Base-by-base conservation (phyloP, 2,329 filamentous ascomycete species). In the Endothia cerciana region DNA sequence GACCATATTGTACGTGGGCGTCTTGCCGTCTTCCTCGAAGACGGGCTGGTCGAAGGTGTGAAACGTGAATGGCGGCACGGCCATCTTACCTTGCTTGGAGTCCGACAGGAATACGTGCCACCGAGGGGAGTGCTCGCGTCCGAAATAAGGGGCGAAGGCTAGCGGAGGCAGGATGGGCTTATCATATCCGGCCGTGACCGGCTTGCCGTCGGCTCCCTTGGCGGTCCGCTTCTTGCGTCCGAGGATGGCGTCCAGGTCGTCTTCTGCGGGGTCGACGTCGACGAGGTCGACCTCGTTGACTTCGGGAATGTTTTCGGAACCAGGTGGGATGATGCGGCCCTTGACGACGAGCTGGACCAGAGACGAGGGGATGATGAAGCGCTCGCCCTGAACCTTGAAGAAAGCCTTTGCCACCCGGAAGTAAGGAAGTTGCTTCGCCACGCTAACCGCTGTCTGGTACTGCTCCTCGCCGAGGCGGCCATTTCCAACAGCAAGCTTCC, bases 321-420 rank as follows among this genome's bases (percentile, higher is more conserved):
- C 94, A 4, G 95, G 94, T 6, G 95, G 95, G 58, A 98, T 89
- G 74, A 98, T 91, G 64, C 95, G 93, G 40, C 91, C 93, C 82
- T 99, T 99, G 76, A 99, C 88, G 61, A 99, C 93, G 38, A 99
- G 89, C 69, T 94, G 94, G 28, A 98, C 94, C 45, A 99, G 86
- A 65, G 93, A 97, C 66, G 91, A 92, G 7, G 95, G 94, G 40
- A 94, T 97, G 74, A 99, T 92, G 77, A 90, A 91, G 71, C 91
- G 92, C 80, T 99, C 96, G 75, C 95, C 95, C 62, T 93, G 90
- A 56, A 99, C 96, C 83, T 99, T 99, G 88, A 99, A 99, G 80
- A 97, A 99, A 8, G 93, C 92, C 80, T 93, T 96, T 74, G 93
- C 92, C 13, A 99, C 88, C 65, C 91, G 87, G 64, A 99, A 84